Conservation (phyloP, 2,329 filamentous ascomycete species). For the Calonectria hongkongensis region DNA sequence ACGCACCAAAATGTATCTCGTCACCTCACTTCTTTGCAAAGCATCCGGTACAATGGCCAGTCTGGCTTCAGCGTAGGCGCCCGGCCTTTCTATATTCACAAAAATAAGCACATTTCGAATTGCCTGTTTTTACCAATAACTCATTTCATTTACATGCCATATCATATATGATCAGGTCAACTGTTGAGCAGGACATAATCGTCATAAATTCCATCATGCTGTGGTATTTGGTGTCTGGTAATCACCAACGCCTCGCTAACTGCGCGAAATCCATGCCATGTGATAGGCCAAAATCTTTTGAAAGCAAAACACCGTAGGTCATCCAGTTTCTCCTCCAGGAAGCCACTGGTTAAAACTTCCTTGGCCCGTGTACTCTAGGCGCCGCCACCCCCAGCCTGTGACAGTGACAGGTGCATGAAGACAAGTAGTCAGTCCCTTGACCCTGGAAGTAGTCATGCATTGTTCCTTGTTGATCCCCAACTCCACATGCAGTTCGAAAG, state of each 20-base stretch:
- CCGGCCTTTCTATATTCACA: background rate
- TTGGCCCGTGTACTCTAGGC: conserved; percentile 9
- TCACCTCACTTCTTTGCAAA: background rate
- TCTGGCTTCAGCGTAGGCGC: background rate
- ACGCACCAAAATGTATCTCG: background rate
- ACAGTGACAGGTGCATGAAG: conserved; percentile 20
- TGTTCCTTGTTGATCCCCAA: conserved; percentile 22
- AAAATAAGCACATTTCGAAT: background rate
- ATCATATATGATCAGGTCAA: background rate
- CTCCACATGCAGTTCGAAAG: conserved; percentile 21
- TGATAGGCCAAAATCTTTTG: background rate
- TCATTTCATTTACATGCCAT: conserved; percentile 8
- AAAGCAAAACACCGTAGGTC: background rate
- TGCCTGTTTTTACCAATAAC: background rate
- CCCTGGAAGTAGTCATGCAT: conserved; percentile 12
- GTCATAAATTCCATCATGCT: background rate
- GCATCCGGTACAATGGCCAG: background rate
- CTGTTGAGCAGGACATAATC: background rate
- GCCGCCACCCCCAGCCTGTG: conserved; percentile 19
- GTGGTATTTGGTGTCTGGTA: background rate
- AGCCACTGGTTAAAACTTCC: background rate
- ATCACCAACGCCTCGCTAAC: conserved; percentile 8
- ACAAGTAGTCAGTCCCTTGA: conserved; percentile 4
- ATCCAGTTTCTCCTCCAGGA: background rate
- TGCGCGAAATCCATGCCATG: background rate